Conservation (phyloP, 139 green algal genomes). For the Coelastrella sp. region DNA sequence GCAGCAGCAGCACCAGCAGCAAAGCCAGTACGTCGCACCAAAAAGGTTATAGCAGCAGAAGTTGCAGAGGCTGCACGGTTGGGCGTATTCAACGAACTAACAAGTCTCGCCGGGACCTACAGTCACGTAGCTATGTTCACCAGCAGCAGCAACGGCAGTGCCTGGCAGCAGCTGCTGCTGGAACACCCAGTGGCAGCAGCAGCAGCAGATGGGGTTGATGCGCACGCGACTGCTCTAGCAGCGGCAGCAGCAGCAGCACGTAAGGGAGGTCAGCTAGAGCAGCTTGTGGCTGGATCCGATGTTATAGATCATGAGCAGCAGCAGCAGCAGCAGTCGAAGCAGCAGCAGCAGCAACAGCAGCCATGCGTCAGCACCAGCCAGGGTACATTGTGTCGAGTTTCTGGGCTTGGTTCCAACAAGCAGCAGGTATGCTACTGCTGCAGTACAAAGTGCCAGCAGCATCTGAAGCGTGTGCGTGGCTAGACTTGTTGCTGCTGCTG, state of each 20-base stretch:
- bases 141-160: slow-evolving; percentile 16
- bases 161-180: slow-evolving; percentile 28
- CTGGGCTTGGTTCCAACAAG: background rate
- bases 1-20: no score
- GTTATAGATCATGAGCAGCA: background rate
- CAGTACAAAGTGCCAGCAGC: no score
- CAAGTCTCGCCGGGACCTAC: background rate
- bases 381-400: background rate
- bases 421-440: background rate
- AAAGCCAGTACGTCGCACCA: slow-evolving; percentile 26
- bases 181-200: background rate
- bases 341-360: background rate
- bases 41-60: slow-evolving; percentile 41
- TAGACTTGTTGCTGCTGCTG: no score
- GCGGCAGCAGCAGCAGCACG: slow-evolving; percentile 4
- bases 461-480: no score
- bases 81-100: slow-evolving; percentile 16
- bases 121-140: slow-evolving; percentile 29
- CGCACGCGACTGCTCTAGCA: background rate
- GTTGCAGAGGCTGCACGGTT: background rate
- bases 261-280: background rate
- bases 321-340: background rate
- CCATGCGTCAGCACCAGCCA: background rate
- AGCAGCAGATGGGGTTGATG: background rate
- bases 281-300: background rate